Base-by-base conservation (phyloP, 768 basidiomycete species). In the Xerocomus spinulosus region DNA sequence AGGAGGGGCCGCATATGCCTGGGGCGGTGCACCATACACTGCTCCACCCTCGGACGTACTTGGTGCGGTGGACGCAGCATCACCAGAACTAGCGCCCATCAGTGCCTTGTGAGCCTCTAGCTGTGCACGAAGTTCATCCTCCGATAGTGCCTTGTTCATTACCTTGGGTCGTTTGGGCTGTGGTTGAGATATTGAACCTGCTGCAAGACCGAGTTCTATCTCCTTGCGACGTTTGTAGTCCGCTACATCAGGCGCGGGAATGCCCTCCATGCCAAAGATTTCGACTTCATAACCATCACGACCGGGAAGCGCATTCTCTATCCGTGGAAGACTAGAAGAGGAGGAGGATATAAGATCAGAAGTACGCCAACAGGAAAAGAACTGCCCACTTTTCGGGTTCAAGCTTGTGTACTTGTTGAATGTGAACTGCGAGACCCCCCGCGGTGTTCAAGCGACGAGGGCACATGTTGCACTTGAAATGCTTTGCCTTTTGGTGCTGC, bases 241-340 rank as follows among this genome's bases (percentile, higher is more conserved):
- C 12, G 90, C 92, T 17, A 95, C 80, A 67, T 95, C 94, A 28
- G 92, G 89, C 4, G 85, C 86, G 8, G 93, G 93, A 42, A 97
- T 92, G 46, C 95, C 96, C 65, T 96, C 95, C 96, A 99, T 98
- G 20, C 96, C 96, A 55, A 98, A 98, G 40, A 99, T 98, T 70
- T 99, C 96, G 30, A 99, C 87, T 64, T 98, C 95, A 58, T 97
- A 97, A 2, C 94, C 92, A 69, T 97, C 95, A 28, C 96, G 83
- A 24, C 94, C 95, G 9, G 95, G 92, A 3, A 99, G 74, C 0
- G 95, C 94, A 64, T 97, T 98, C 47, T 96, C 94, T 21, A 99
- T 92, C 17, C 95, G 89, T n/a, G 80, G 83, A 28, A 87, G 72
- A 52, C 85, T 85, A 2, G 7, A 30, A 23, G 47, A 15, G n/a